Conservation (phyloP, 2,329 filamentous ascomycete genomes). For the Aspergillus calidoustus region DNA sequence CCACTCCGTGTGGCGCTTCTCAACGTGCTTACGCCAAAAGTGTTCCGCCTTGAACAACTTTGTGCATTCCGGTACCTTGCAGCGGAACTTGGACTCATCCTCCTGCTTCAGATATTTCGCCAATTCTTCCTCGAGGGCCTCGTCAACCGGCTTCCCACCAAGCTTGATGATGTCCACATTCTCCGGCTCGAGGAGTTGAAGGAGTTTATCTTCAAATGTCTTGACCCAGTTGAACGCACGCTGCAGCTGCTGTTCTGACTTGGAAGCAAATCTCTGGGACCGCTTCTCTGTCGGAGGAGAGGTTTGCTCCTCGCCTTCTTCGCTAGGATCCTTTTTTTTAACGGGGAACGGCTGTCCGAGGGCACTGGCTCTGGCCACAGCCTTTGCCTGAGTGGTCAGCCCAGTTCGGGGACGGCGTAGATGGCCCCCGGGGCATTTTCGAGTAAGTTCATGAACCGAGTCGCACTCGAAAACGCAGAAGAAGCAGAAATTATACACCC, state of each 20-base stretch:
- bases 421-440: conserved; percentile 97
- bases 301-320: conserved; percentile 67
- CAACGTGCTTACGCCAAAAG: conserved; percentile 97
- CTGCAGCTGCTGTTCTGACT: conserved; percentile 88
- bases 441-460: conserved; percentile 90
- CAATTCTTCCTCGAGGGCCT: conserved; percentile 85
- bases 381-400: conserved; percentile 79
- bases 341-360: conserved; percentile 80
- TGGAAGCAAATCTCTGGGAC: conserved; percentile 69
- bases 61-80: conserved; percentile 92
- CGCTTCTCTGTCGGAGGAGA: conserved; percentile 75
- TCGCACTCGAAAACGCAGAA: conserved; percentile 99
- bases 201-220: conserved; percentile 95
- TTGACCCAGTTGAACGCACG: conserved; percentile 98
- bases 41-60: conserved; percentile 97
- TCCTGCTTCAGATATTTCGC: conserved; percentile 92
- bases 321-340: conserved; percentile 71
- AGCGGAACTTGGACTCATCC: conserved; percentile 95
- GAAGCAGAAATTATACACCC: conserved; percentile 99
- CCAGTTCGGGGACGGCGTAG: conserved; percentile 87
- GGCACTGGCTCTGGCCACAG: conserved; percentile 83
- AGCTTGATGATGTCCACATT: conserved; percentile 86
- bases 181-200: conserved; percentile 89
- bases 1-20: conserved; percentile 94
- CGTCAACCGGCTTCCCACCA: conserved; percentile 83